These are phyloP conservation scores for Achlya hypogyna DNA, from an alignment of 352 stramenopile species.

Conservation along the genomic window DNA sequence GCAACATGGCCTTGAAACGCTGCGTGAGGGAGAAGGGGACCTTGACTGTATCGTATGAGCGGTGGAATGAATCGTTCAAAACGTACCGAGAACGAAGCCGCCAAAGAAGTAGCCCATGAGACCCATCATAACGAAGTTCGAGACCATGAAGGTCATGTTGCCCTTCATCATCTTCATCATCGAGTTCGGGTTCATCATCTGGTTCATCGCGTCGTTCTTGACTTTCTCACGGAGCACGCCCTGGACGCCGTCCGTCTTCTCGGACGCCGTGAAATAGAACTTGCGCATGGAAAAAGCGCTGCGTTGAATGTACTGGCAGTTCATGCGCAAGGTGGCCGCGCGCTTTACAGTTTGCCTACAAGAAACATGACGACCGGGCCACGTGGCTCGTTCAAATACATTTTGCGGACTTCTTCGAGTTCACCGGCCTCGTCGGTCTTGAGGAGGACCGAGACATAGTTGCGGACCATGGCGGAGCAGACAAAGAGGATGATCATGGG, in stretches of 20 bases:
- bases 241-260: constrained; percentile 82
- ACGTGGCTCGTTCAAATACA: constrained; percentile 30
- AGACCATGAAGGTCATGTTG: constrained; percentile 98
- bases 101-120: constrained; percentile 98
- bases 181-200: constrained; percentile 92
- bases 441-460: constrained; percentile 78
- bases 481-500: constrained; percentile 95
- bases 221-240: constrained; percentile 81
- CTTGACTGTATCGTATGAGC: constrained; percentile 62
- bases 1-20: constrained; percentile 97
- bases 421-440: constrained; percentile 74
- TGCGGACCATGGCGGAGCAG: constrained; percentile 73
- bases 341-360: constrained; percentile 81
- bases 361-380: not conserved
- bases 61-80: not conserved
- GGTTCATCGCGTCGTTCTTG: constrained; percentile 85
- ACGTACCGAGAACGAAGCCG: constrained; percentile 92
- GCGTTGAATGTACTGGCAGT: constrained; percentile 81
- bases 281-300: constrained; percentile 86
- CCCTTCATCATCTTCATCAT: constrained; percentile 99
- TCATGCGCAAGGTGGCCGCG: constrained; percentile 75
- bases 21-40: constrained; percentile 97
- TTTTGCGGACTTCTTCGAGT: constrained; percentile 63
- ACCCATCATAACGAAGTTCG: constrained; percentile 99
- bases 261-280: constrained; percentile 80